Conservation (phyloP, 192 early-diverging fungal genomes). For the Linnemannia exigua region DNA sequence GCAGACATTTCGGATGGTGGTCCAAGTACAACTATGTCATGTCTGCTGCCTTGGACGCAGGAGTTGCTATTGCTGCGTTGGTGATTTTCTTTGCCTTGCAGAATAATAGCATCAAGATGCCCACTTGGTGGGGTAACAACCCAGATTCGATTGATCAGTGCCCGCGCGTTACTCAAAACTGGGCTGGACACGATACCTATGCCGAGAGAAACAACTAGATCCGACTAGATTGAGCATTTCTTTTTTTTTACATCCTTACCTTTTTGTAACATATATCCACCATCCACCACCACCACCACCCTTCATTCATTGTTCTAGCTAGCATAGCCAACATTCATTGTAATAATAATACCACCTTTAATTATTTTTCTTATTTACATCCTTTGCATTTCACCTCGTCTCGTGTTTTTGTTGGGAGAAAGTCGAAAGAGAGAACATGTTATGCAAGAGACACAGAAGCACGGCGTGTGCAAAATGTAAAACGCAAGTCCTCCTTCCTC, state of each 20-base stretch:
- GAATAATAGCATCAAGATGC: conserved; percentile 62
- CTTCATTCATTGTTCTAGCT: not conserved
- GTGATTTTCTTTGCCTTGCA: conserved; percentile 67
- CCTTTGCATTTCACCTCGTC: not conserved
- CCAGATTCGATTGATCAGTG: conserved; percentile 64
- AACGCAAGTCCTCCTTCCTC: no score
- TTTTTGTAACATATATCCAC: not conserved
- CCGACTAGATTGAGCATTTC: not conserved
- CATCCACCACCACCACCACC: not conserved
- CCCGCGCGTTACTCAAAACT: conserved; percentile 60
- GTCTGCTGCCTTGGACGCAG: conserved; percentile 66
- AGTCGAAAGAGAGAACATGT: no score
- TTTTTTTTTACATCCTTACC: not conserved
- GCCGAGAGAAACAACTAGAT: conserved; percentile 24
- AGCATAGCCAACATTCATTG: not conserved
- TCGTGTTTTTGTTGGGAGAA: not conserved
- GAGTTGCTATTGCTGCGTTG: conserved; percentile 56
- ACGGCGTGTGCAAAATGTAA: no score
- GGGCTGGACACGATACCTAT: conserved; percentile 63
- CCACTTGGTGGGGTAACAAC: conserved; percentile 69
- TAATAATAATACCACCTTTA: conserved; percentile 1
- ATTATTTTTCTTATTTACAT: not conserved
- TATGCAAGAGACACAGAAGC: no score
- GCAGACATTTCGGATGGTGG: conserved; percentile 75
- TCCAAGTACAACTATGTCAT: conserved; percentile 71